These are phyloP conservation scores for Phyllosticta citrichinensis DNA, from an alignment of 2,329 filamentous ascomycete species.

Conservation along the genomic window DNA sequence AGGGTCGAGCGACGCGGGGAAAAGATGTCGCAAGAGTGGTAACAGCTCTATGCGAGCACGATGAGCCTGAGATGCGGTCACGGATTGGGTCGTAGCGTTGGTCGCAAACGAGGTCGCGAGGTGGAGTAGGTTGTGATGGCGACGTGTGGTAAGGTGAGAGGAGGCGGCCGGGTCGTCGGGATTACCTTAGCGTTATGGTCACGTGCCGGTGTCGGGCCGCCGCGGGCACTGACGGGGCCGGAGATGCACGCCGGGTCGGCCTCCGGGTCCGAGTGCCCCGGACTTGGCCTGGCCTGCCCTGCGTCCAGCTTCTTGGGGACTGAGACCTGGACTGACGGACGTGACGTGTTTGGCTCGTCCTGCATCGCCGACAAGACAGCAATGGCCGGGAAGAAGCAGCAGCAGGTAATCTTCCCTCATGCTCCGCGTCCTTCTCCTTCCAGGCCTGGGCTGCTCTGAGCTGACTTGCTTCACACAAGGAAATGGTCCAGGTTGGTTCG, in stretches of 20 bases:
- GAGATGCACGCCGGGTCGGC: no score
- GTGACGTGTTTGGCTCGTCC: not conserved
- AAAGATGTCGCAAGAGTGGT: no score
- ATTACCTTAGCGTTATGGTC: no score
- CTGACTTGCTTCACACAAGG: constrained; percentile 41
- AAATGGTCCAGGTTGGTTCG: constrained; percentile 99
- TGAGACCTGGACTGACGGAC: no score
- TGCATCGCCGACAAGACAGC: not conserved
- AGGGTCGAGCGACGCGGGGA: not conserved
- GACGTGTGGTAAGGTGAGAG: not conserved
- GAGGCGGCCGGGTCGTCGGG: not conserved
- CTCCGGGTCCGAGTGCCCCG: no score
- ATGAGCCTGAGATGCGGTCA: not conserved
- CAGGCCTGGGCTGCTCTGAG: constrained; percentile 16
- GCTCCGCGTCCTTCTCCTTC: not conserved
- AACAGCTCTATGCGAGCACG: not conserved
- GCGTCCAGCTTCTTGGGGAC: not conserved
- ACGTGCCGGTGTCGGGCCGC: no score
- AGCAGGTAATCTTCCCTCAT: constrained; percentile 24
- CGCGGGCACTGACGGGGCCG: no score
- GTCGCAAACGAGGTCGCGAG: no score
- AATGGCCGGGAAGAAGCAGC: constrained; percentile 38
- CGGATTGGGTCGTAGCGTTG: not conserved
- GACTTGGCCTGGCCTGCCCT: no score
- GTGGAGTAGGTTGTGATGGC: not conserved